A percentile compares a stretch with the other conserved stretches of the same genome.
Conservation (phyloP, 345 rosid species). For the Bruguiera parviflora region DNA sequence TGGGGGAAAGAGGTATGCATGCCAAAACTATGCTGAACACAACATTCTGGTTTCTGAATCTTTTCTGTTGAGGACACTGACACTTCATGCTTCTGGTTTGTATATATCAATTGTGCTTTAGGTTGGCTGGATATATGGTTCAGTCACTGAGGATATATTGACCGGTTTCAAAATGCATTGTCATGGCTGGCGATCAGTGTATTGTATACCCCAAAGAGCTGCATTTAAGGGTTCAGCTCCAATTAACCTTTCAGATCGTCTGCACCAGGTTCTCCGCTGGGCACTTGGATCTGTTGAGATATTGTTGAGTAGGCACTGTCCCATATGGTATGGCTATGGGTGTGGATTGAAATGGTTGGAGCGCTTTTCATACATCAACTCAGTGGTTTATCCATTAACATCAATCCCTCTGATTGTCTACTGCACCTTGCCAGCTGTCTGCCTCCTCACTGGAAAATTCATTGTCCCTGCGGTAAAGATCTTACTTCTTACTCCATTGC, state of each 20-base stretch:
- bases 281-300: constrained; percentile 76
- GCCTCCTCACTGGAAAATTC: constrained; percentile 64
- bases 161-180: constrained; percentile 82
- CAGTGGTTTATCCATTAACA: constrained; percentile 62
- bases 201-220: constrained; percentile 56
- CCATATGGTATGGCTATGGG: constrained; percentile 71
- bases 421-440: constrained; percentile 59
- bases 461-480: constrained; percentile 59
- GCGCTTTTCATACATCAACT: constrained; percentile 58
- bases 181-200: constrained; percentile 75
- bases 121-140: constrained; percentile 83
- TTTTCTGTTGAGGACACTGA: neutral
- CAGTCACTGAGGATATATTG: constrained; percentile 69
- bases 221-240: constrained; percentile 79
- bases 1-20: constrained; percentile 64
- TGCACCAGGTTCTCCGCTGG: constrained; percentile 74
- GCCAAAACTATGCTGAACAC: neutral
- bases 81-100: neutral
- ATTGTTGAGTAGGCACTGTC: constrained; percentile 65
- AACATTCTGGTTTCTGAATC: neutral
- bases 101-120: constrained; percentile 7
- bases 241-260: constrained; percentile 68
- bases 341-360: constrained; percentile 63
- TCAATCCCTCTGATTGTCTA: constrained; percentile 60
- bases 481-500: neutral